Base-by-base conservation (phyloP, 192 early-diverging fungal genomes). In the Diversispora epigaea region DNA sequence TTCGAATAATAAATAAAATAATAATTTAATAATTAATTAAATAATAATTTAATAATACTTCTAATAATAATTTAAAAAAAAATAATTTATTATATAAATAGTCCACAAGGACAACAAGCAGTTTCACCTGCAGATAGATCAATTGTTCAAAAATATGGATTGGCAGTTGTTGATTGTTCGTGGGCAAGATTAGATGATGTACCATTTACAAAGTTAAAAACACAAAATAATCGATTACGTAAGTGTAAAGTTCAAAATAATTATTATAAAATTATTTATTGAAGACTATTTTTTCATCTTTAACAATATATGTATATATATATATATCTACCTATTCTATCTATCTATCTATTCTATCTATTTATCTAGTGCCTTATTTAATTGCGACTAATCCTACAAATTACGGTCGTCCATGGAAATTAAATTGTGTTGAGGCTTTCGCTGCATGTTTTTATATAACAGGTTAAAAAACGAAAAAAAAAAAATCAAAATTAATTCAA, bases 401-500 rank as follows among this genome's bases (percentile, higher is more conserved):
- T 80, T 98, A 99, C 82, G 98, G 98, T 25, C 89, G 89, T 68
- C 96, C 97, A 19, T 95, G 91, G 89, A 93, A 94, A 67, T 84
- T 99, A 71, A 99, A 98, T 80, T 98, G 96, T 82, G 98, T 91
- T 15, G 98, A 99, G 79, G 98, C 98, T 1, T 86, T 98, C 76
- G 98, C 98, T 11, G 98, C 96, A 0, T 89, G 89, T 44, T 94
- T 96, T 71, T 97, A 91, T 76, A 95, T 99, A 46, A 89, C 90
- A 19, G 96, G 93, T 75, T 83, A 10, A 63, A 19, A 49, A 32
- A n/a, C n/a, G n/a, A n/a, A n/a, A n/a, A n/a, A n/a, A n/a, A n/a
- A n/a, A n/a, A n/a, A n/a, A 32, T 32, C 25, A 1, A 32, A 32
- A 32, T 32, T 32, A 32, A 32, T 2, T 2, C 25, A 32, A 32